These are phyloP conservation scores for Cytospora leucostoma DNA, from an alignment of 2,329 filamentous ascomycete genomes.

Conservation along the genomic window DNA sequence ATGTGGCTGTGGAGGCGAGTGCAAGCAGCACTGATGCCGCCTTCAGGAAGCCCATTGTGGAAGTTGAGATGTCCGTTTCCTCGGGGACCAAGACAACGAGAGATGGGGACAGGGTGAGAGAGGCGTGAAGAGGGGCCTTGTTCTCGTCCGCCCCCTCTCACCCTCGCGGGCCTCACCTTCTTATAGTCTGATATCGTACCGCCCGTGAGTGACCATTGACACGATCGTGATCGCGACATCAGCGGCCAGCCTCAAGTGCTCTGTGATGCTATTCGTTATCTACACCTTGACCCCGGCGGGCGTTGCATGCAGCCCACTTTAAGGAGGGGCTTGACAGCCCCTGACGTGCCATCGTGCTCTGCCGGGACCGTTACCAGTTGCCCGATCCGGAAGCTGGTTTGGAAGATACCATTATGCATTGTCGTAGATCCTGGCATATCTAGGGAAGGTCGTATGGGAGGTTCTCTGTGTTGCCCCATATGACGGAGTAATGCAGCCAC, in stretches of 20 bases:
- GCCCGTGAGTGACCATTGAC: not conserved
- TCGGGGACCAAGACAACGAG: not conserved
- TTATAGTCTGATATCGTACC: not conserved
- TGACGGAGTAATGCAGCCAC: too few relatives aligned
- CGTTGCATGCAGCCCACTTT: not conserved
- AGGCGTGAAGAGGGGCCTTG: not conserved
- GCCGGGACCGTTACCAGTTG: not conserved
- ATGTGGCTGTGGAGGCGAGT: slow-evolving; percentile 16
- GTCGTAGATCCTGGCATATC: not conserved
- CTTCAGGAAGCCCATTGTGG: slow-evolving; percentile 18
- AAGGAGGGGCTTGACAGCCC: not conserved
- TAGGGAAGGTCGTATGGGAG: not conserved
- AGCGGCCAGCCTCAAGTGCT: not conserved
- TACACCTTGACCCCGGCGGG: not conserved
- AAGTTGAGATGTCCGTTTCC: not conserved
- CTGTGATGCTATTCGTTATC: not conserved
- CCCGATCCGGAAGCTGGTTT: slow-evolving; percentile 8
- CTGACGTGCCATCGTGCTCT: slow-evolving; percentile 13
- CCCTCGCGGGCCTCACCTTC: too few relatives aligned
- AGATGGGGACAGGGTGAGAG: slow-evolving; percentile 5
- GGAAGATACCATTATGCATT: not conserved
- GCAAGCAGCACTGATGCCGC: slow-evolving; percentile 15
- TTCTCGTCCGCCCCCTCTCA: too few relatives aligned
- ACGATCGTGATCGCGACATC: slow-evolving; percentile 2
- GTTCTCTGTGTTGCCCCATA: not conserved